Evolutionary conservation across 202 grass and related monocot species (phyloP).

Genomic region (Setaria italica): DNA sequence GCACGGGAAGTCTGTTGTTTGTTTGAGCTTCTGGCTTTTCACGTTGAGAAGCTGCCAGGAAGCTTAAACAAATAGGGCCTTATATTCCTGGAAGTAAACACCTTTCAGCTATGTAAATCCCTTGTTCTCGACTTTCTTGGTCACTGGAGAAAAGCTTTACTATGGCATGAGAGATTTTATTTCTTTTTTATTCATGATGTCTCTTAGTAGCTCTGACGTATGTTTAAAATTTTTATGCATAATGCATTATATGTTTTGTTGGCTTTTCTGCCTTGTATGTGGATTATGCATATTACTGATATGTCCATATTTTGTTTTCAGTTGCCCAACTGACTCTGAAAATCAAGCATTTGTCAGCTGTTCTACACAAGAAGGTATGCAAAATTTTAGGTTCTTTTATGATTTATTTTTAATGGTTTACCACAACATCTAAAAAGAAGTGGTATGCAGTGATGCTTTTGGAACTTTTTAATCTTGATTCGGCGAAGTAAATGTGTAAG

Average conservation of each 20-base stretch:
- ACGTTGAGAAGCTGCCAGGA: too few relatives aligned
- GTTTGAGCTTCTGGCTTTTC: too few relatives aligned
- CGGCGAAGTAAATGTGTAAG: not conserved
- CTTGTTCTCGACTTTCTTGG: not conserved
- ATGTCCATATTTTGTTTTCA: constrained; percentile 49
- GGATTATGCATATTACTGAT: constrained; percentile 29
- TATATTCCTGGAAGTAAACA: not conserved
- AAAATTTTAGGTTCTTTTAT: not conserved
- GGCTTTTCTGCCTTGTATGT: not conserved
- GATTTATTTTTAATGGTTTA: not conserved
- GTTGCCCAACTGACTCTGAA: constrained; percentile 92
- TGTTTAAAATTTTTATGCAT: not conserved
- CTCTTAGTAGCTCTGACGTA: not conserved
- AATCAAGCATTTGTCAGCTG: constrained; percentile 88
- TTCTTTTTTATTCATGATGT: not conserved
- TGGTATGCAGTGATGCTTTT: not conserved
- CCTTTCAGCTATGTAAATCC: not conserved
- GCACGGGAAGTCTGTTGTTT: too few relatives aligned
- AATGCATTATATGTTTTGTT: constrained; percentile 11
- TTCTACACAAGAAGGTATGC: constrained; percentile 91
- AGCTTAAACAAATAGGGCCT: too few relatives aligned
- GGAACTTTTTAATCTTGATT: constrained; percentile 7
- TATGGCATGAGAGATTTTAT: not conserved
- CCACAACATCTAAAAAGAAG: not conserved
- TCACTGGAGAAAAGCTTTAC: not conserved